A percentile compares a stretch with the other conserved stretches of the same genome.
These are phyloP conservation scores for Aphanomyces stellatus DNA, from an alignment of 352 stramenopile species.

Conservation along the genomic window DNA sequence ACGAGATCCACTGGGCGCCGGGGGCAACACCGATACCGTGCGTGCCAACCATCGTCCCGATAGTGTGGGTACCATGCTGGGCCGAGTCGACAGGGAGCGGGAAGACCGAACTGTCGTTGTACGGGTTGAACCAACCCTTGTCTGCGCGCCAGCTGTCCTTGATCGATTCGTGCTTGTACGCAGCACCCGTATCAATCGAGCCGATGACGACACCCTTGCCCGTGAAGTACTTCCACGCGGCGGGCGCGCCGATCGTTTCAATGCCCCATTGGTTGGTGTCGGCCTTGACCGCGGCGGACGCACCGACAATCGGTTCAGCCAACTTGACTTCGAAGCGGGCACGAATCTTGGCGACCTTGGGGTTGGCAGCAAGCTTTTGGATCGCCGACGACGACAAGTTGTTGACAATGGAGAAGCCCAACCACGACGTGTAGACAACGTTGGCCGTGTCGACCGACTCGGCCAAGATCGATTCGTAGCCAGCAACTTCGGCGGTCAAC, in stretches of 20 bases:
- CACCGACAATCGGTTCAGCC: not conserved
- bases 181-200: constrained; percentile 22
- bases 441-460: not conserved
- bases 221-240: constrained; percentile 17
- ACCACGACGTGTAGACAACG: not conserved
- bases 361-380: not conserved
- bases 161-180: constrained; percentile 9
- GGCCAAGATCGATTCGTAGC: too few relatives aligned
- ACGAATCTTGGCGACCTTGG: not conserved
- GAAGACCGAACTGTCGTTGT: constrained; percentile 23
- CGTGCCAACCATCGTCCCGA: constrained; percentile 25
- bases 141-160: constrained; percentile 26
- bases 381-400: not conserved
- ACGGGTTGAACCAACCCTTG: constrained; percentile 43
- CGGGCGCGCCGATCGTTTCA: constrained; percentile 2
- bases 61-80: constrained; percentile 34
- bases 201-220: constrained; percentile 21
- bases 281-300: not conserved
- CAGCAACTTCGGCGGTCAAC: not conserved
- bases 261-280: constrained; percentile 17
- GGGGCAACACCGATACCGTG: constrained; percentile 27
- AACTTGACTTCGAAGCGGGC: not conserved
- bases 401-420: not conserved
- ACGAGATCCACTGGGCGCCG: constrained; percentile 29
- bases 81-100: constrained; percentile 28